Evolutionary conservation across 805 yeast species (phyloP), one percentile per base, ranked within the genome.

Genomic region (Ogataea methanolica): DNA sequence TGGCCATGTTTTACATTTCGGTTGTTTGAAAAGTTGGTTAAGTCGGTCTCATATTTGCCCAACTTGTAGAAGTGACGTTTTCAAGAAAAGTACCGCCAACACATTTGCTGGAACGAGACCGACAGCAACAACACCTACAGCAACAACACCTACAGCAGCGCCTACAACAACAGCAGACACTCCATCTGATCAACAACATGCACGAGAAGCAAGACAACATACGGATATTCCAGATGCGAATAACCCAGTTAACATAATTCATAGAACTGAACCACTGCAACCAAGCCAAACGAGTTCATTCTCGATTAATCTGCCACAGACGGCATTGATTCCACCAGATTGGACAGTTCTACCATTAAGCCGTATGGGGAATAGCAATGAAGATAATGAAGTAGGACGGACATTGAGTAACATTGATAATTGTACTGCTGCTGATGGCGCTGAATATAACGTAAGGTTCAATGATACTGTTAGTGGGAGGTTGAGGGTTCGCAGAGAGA

Each of bases 31-130:
- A 59, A 84, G 86, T 55, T 94, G 99, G 99, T 73, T 94, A 56
- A 95, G 88, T 60, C 77, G 96, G 54, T 88, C 96, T 0, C 92
- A 85, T 56, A 79, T 80, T n/a, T 94, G 99, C 69, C 99, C 99
- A 1, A 80, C 91, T 45, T 94, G 99, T 64, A 74, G 96, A 51
- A 73, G 83, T 31, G 78, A 81, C 11, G 95, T 89, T 2, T 75
- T 80, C 52, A 70, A 61, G 43, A 62, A 58, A 15, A 33, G 38
- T 21, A 34, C 37, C 8, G 42, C 21, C 22, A 36, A 11, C 23
- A 41, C 39, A 29, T 16, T 15, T 35, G 35, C 44, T 14, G 16
- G 16, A 16, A 40, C 19, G 49, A 34, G 15, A 34, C 36, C 29
- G 21, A 41, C 42, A 33, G 5, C 43, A 31, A 38, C 45, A 47